Base-by-base conservation (phyloP, 129 eudicot species). In the Tagetes erecta region DNA sequence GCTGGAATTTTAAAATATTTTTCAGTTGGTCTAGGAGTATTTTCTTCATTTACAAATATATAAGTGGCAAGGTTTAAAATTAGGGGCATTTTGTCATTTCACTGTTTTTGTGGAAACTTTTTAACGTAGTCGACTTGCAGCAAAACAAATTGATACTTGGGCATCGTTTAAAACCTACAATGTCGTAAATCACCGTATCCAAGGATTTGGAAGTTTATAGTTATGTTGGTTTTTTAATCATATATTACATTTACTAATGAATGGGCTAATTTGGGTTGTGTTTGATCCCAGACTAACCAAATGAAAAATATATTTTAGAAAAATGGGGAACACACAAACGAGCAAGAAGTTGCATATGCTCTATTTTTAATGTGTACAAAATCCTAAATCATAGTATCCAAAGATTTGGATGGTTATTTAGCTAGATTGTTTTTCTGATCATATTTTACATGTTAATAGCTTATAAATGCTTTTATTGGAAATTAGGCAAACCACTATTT, bases 11-110 rank as follows among this genome's bases (percentile, higher is more conserved):
- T 1, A n/a, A 11, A 60, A 36, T 20, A 60, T 35, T 3, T 60
- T 60, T 60, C 8, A 10, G 44, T 35, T 12, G 67, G 36, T 36
- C 4, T 8, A 34, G 8, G 27, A 35, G 27, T 60, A 3, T 35
- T 60, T 2, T 60, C 36, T 34, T 31, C 13, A 58, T 31, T 33
- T 31, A 2, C 67, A 34, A 34, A 20, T 36, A 2, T 60, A 35
- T 7, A 35, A 34, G 27, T 11, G 7, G 1, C 67, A 11, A 60
- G 66, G 5, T 30, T n/a, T n/a, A n/a, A 11, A 35, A 31, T 34
- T 35, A 60, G 42, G 42, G 14, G 27, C 66, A 35, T 60, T 60
- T 36, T 60, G n/a, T 60, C 67, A 60, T 60, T 60, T 36, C 67
- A 35, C 14, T 34, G 67, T 60, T 35, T 35, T 35, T 36, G n/a